Evolutionary conservation across 1,284 basidiomycete species (phyloP), one percentile per base, ranked within the genome.

Genomic region (Rhodofomes roseus): DNA sequence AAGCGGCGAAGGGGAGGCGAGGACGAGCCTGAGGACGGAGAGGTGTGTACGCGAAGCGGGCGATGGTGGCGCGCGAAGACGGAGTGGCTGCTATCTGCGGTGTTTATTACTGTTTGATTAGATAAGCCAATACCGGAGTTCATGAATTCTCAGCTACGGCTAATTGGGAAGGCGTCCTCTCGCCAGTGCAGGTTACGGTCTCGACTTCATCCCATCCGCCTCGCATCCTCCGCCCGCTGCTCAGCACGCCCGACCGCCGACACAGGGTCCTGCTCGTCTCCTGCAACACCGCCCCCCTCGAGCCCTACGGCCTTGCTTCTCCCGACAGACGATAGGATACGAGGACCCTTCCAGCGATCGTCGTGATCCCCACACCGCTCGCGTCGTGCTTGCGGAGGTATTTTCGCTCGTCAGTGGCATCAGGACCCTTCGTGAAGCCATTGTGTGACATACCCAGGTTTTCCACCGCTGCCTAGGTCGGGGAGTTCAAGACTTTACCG

Each of bases 191-290:
- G 34, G 50, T 37, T 52, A 56, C 36, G 51, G 59, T 51, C 59
- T 60, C 59, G 59, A 54, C 59, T 54, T 60, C 41, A 57, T 60
- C 55, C 55, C 37, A 39, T 23, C 22, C 54, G 34, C 57, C 51
- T 59, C 31, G 25, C 25, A 22, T 25, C 34, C 34, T 25, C 55
- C 52, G 31, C 22, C 50, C 50, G 50, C 34, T 37, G 29, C 8
- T 52, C 31, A 52, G 50, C 50, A 23, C 50, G 34, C 50, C 22
- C 31, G 34, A 52, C n/a, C 6, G 14, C 34, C 12, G 36, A 3
- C 16, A 34, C 23, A 18, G 14, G 34, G 31, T 25, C 34, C 12
- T 34, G 50, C 27, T 22, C 2, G n/a, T 14, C 50, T 52, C 50
- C 29, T 36, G 4, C 50, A 25, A 11, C 9, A 12, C 12, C 14